Evolutionary conservation across 164 flowering plant species (phyloP).

Genomic region (Berberis thunbergii): DNA sequence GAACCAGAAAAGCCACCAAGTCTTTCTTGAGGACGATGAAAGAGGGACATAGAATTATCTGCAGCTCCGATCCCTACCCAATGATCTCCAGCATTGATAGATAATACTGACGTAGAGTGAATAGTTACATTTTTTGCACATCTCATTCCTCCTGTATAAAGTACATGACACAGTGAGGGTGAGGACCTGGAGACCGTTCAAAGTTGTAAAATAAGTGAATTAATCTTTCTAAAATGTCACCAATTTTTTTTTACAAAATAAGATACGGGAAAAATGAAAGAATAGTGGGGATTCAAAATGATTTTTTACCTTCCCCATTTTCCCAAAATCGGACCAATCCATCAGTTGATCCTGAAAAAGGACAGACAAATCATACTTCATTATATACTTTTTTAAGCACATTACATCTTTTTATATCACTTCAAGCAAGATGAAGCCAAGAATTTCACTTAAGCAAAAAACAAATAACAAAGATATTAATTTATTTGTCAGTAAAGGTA

Average conservation of each 20-base stretch:
- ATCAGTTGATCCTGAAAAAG: conserved; percentile 82
- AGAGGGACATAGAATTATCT: conserved; percentile 98
- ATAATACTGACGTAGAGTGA: conserved; percentile 62
- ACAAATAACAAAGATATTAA: too few relatives aligned
- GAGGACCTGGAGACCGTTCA: background rate
- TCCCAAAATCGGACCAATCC: conserved; percentile 96
- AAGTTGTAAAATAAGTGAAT: background rate
- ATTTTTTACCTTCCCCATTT: conserved; percentile 62
- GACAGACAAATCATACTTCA: conserved; percentile 1
- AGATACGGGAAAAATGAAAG: too few relatives aligned
- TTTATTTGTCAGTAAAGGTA: too few relatives aligned
- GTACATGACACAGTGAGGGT: conserved; percentile 1
- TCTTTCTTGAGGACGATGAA: conserved; percentile 93
- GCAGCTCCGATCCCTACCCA: conserved; percentile 98
- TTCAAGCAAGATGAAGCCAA: too few relatives aligned
- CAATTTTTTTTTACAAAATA: background rate
- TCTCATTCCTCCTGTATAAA: conserved; percentile 57
- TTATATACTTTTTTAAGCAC: too few relatives aligned
- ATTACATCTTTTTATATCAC: too few relatives aligned
- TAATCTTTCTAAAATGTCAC: too few relatives aligned
- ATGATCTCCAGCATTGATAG: conserved; percentile 89
- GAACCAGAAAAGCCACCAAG: conserved; percentile 61
- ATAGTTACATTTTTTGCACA: conserved; percentile 88
- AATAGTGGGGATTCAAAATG: too few relatives aligned
- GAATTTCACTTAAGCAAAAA: too few relatives aligned